Evolutionary conservation across 257 asterid genomes (phyloP), one percentile per base, ranked within the genome.

Genomic region (Nicotiana knightiana): DNA sequence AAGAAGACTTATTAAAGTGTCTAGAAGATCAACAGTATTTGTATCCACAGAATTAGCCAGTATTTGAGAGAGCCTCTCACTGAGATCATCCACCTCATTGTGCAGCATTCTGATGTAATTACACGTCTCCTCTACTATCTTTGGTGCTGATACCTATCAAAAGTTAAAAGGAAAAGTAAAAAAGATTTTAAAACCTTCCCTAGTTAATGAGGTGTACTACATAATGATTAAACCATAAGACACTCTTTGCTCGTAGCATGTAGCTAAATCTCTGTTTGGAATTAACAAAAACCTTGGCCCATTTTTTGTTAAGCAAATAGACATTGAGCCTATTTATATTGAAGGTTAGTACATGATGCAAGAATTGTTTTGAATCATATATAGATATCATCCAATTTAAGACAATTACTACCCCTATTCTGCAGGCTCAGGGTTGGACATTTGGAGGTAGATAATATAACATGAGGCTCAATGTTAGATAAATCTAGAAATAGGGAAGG

Each of bases 51-150:
- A 90, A 28, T 28, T 28, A 59, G 89, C 83, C 79, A 91, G 77
- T 48, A 88, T 86, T 76, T 85, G 87, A 46, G 97, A 88, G 28
- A 93, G 88, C 64, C 87, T 87, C 5, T 84, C 90, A 83, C 93
- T 89, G n/a, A 91, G 81, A 82, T 85, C 88, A 84, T 91, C 97
- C 83, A 90, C 92, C 81, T 93, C 94, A 76, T 81, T 90, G 28
- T 91, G 90, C 89, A 93, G 88, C 68, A 83, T 88, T 89, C 86
- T 85, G 32, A 93, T 89, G 86, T 90, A 89, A 21, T 83, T 87
- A 85, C 97, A 89, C 43, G 91, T 81, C 77, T 87, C 91, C 76
- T 90, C 84, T 86, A 91, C 61, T 4, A 87, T 61, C 85, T 88
- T 85, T 77, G 92, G 68, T 86, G 90, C 86, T 63, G 83, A 18